A percentile compares a stretch with the other conserved stretches of the same genome.
These are phyloP conservation scores for Fusarium compactum DNA, from an alignment of 2,329 filamentous ascomycete genomes.

Conservation along the genomic window DNA sequence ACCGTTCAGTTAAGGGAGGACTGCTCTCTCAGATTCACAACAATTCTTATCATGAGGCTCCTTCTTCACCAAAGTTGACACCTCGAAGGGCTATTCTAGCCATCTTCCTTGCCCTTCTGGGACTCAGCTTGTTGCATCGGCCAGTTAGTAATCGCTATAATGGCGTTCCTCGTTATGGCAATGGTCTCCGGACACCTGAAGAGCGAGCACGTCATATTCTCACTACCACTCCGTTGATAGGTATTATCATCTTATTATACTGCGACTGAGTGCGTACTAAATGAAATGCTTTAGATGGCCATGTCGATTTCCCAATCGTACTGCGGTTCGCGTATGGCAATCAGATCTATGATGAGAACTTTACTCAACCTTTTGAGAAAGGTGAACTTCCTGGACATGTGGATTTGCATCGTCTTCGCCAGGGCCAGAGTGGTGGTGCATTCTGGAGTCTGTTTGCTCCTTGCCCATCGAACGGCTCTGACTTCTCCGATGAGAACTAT, in stretches of 20 bases:
- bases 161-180: conserved; percentile 42
- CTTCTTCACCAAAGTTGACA: conserved; percentile 43
- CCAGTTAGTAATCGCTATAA: conserved; percentile 44
- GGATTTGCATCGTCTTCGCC: conserved; percentile 79
- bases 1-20: conserved; percentile 35
- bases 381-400: conserved; percentile 78
- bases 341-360: conserved; percentile 79
- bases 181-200: conserved; percentile 54
- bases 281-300: conserved; percentile 73
- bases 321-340: conserved; percentile 77
- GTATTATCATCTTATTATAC: conserved; percentile 48
- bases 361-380: conserved; percentile 79
- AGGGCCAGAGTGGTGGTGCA: conserved; percentile 82
- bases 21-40: conserved; percentile 38
- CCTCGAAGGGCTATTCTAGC: conserved; percentile 42
- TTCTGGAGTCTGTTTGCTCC: conserved; percentile 92
- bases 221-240: conserved; percentile 62
- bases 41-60: conserved; percentile 34
- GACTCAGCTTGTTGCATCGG: conserved; percentile 45
- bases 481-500: conserved; percentile 81
- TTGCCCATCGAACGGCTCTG: conserved; percentile 77
- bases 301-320: conserved; percentile 86
- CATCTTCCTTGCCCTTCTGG: conserved; percentile 45
- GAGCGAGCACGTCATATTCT: conserved; percentile 62
- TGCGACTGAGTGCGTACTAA: not conserved